A percentile compares a stretch with the other conserved stretches of the same genome.
These are phyloP conservation scores for Tillandsia fasciculata DNA, from an alignment of 176 grass and related monocot genomes.

Conservation along the genomic window DNA sequence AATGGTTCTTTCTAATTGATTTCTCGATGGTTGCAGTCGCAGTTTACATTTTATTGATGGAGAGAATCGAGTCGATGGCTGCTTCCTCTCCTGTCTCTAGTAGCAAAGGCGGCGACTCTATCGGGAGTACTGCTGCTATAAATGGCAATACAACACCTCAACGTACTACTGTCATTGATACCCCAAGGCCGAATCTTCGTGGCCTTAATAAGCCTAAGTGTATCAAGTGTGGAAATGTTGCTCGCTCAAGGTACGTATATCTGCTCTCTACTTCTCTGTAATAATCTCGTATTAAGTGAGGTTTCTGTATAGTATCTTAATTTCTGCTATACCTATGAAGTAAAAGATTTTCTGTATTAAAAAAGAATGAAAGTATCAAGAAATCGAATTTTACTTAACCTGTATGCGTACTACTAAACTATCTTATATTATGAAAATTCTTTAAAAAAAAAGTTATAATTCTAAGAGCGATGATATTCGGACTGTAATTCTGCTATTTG, in stretches of 20 bases:
- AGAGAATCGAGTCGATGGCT: constrained; percentile 18
- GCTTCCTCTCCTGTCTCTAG: constrained; percentile 32
- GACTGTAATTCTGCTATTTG: no score
- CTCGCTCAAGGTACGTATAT: constrained; percentile 66
- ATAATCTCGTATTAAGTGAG: neutral
- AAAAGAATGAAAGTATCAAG: no score
- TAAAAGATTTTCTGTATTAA: no score
- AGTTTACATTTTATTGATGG: neutral
- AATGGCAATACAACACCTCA: constrained; percentile 58
- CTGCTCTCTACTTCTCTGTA: neutral
- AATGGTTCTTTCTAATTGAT: neutral
- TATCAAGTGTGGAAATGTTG: constrained; percentile 89
- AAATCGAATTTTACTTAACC: no score
- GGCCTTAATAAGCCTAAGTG: constrained; percentile 96
- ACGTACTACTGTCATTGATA: constrained; percentile 44
- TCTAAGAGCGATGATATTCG: no score
- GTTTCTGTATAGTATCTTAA: neutral
- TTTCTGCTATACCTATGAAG: no score
- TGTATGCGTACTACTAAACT: no score
- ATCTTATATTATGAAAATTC: no score
- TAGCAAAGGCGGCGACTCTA: constrained; percentile 27
- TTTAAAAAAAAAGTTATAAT: no score
- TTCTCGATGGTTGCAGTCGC: neutral
- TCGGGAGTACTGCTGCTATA: constrained; percentile 8
- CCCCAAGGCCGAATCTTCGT: constrained; percentile 69